These are phyloP conservation scores for Termitomyces sp. DNA, from an alignment of 1,284 basidiomycete species.

Conservation along the genomic window DNA sequence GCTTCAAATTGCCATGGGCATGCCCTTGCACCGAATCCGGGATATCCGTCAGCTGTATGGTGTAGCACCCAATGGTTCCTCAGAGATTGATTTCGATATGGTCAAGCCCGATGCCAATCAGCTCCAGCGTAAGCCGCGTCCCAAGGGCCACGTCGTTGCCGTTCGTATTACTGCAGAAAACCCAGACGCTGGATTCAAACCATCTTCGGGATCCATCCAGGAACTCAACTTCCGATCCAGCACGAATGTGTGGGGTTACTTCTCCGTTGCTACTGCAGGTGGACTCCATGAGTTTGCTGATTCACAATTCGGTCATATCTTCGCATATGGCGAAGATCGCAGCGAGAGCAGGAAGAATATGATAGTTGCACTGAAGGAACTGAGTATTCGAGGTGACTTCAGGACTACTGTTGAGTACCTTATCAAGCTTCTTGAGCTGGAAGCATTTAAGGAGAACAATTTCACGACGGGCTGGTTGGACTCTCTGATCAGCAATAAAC, in stretches of 20 bases:
- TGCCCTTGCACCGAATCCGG: slow-evolving; percentile 92
- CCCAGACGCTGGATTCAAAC: slow-evolving; percentile 99
- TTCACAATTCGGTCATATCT: slow-evolving; percentile 98
- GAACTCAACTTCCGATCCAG: slow-evolving; percentile 99
- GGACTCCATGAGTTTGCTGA: slow-evolving; percentile 99
- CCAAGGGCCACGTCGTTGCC: slow-evolving; percentile 98
- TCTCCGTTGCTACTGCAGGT: slow-evolving; percentile 93
- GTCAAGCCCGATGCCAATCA: slow-evolving; percentile 80
- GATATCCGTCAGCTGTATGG: slow-evolving; percentile 98
- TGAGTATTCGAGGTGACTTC: slow-evolving; percentile 99
- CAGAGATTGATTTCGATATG: slow-evolving; percentile 97
- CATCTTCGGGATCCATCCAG: slow-evolving; percentile 93
- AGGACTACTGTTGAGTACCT: slow-evolving; percentile 98
- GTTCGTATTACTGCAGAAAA: slow-evolving; percentile 99
- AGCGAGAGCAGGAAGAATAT: slow-evolving; percentile 97
- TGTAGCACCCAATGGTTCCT: slow-evolving; percentile 80
- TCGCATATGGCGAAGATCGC: slow-evolving; percentile 97
- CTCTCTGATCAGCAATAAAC: slow-evolving; percentile 91
- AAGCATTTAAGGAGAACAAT: slow-evolving; percentile 95
- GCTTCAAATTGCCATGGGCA: slow-evolving; percentile 97
- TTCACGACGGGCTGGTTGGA: slow-evolving; percentile 99
- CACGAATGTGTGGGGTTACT: slow-evolving; percentile 99
- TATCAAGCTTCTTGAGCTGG: slow-evolving; percentile 95
- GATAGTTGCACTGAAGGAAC: slow-evolving; percentile 98
- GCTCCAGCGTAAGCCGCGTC: slow-evolving; percentile 91